Conservation (phyloP, 306 rosid genomes). For the Rosa lucieae region DNA sequence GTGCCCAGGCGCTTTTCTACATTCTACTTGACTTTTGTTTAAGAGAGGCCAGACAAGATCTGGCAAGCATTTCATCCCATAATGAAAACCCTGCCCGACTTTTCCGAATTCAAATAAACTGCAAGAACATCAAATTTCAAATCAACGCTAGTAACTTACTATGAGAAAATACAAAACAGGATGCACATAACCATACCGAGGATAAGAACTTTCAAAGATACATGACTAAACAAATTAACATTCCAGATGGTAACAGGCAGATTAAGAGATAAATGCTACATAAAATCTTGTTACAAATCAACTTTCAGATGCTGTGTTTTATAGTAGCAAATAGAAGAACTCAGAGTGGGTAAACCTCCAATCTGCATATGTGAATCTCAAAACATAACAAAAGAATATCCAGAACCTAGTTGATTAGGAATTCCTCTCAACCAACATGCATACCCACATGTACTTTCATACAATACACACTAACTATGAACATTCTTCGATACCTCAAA, state of each 20-base stretch:
- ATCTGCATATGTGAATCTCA: background rate
- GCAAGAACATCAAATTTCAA: slow-evolving; percentile 46
- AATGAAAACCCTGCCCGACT: slow-evolving; percentile 32
- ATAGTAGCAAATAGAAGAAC: background rate
- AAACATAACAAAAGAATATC: background rate
- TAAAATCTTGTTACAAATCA: background rate
- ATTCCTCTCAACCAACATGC: background rate
- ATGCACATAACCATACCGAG: slow-evolving; percentile 4
- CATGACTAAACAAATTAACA: slow-evolving; percentile 15
- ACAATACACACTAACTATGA: background rate
- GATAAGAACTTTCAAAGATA: slow-evolving; percentile 1
- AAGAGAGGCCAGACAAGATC: slow-evolving; percentile 46
- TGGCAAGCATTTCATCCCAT: slow-evolving; percentile 45
- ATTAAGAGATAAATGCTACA: background rate
- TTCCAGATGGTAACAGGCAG: background rate
- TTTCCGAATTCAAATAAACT: slow-evolving; percentile 70
- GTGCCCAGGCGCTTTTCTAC: slow-evolving; percentile 39
- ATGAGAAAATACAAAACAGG: background rate
- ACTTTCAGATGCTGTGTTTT: background rate
- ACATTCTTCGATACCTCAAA: slow-evolving; percentile 1
- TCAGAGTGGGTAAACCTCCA: background rate
- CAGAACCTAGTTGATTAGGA: background rate
- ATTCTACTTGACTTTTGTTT: slow-evolving; percentile 34
- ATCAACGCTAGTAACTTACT: slow-evolving; percentile 34
- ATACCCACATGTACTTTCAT: background rate